A percentile compares a stretch with the other conserved stretches of the same genome.
Evolutionary conservation across 2,329 filamentous ascomycete genomes (phyloP).

Genomic region (Aspergillus persii): DNA sequence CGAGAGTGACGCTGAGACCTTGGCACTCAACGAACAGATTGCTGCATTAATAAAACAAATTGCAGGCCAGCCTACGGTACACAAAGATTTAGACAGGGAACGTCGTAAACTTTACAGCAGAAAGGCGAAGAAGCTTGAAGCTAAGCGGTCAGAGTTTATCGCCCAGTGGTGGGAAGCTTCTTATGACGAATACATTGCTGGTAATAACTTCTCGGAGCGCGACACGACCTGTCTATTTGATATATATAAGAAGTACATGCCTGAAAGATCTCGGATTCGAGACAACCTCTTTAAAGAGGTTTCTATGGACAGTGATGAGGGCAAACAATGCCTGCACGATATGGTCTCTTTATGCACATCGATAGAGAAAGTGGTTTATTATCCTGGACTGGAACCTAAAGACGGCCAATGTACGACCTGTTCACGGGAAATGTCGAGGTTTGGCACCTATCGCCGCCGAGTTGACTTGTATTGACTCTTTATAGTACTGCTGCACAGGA

Average conservation of each 20-base stretch:
- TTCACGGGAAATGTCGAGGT: constrained; percentile 4
- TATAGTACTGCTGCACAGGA: background rate
- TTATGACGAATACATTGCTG: constrained; percentile 21
- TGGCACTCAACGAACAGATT: constrained; percentile 17
- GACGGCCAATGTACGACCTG: constrained; percentile 4
- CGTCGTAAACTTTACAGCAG: constrained; percentile 16
- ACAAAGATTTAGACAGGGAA: constrained; percentile 11
- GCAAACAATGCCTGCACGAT: constrained; percentile 19
- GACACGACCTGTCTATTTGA: constrained; percentile 18
- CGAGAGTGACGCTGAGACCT: constrained; percentile 9
- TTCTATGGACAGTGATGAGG: constrained; percentile 17
- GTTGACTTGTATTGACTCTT: background rate
- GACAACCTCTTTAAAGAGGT: constrained; percentile 17
- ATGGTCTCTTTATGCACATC: constrained; percentile 18
- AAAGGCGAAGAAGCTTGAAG: constrained; percentile 16
- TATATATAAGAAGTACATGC: constrained; percentile 22
- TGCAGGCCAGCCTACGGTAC: constrained; percentile 2
- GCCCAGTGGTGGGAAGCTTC: constrained; percentile 17
- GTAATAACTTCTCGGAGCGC: constrained; percentile 18
- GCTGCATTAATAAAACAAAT: constrained; percentile 13
- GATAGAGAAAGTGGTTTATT: constrained; percentile 17
- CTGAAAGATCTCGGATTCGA: constrained; percentile 8
- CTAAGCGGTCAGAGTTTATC: constrained; percentile 14
- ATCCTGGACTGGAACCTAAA: constrained; percentile 1
- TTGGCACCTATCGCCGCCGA: background rate